Base-by-base conservation (phyloP, 257 asterid species). In the Gentiana macrophylla region DNA sequence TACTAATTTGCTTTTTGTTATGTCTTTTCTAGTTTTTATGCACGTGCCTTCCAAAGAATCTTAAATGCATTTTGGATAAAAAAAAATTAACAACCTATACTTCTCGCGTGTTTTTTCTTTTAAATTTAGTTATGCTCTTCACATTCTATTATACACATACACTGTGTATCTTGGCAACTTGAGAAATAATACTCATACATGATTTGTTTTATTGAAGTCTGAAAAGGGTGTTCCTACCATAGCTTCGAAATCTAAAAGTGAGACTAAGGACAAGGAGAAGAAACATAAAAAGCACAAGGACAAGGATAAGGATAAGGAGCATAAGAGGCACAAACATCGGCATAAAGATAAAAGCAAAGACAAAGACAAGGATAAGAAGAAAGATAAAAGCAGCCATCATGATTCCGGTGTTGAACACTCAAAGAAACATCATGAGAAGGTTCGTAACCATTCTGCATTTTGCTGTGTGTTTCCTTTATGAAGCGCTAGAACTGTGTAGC, bases 341-440 rank as follows among this genome's bases (percentile, higher is more conserved):
- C 96, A 91, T 71, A 91, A 91, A 72, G 96, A 91, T 67, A 94
- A 95, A 55, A 83, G 86, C 71, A 88, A 88, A 70, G 94, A 90
- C 71, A 89, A 83, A 76, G 97, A 90, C 82, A 89, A 90, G 79
- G 96, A 91, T 75, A 90, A 80, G 78, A 85, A 79, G 77, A 91
- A 83, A 58, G 94, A 84, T 53, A 91, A 76, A 75, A 75, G 81
- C 64, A 78, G 84, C 67, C 86, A 78, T 74, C 86, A 77, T 66
- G 98, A 90, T 57, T 76, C 96, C 66, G 93, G 84, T 56, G 83
- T 87, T 63, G 94, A 90, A 62, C 91, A 72, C 74, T 82, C 94
- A 32, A 86, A 79, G 79, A 82, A 80, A 62, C 83, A 80, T 65
- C 95, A 80, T 24, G 95, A 84, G 48, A 86, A 91, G 98, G 98